Base-by-base conservation (phyloP, 805 yeast species). In the Pichia pseudocactophila region DNA sequence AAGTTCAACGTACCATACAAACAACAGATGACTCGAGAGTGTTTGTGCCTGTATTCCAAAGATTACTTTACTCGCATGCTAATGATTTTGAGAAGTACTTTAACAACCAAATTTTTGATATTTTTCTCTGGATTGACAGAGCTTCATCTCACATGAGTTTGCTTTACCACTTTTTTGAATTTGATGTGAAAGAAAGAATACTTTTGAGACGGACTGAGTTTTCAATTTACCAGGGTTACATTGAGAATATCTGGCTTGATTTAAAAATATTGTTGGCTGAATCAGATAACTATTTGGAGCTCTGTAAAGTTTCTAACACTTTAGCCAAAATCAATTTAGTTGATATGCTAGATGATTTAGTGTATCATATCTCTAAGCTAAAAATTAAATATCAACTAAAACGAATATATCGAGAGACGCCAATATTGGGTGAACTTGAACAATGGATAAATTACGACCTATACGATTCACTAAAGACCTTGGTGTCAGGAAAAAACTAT, bases 371-470 rank as follows among this genome's bases (percentile, higher is more conserved):
- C 9, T 61, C 74, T 1, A 63, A 65, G 8, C 48, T 49, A 3
- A 59, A 60, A 30, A 68, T 75, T n/a, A 56, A 53, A 20, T 36
- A 44, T 13, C 39, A 36, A 12, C 39, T 43, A 4, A 22, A 41
- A n/a, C 25, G n/a, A 5, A 18, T 41, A 15, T 33, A 39, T n/a
- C 10, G 10, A 6, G 36, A 40, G 36, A 47, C 34, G n/a, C 68
- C 70, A 0, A 51, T 64, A 1, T 51, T 72, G 13, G 49, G 50
- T 0, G 41, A 45, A 2, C 57, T 74, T 4, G 54, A 64, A 38
- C 43, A 50, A 11, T 73, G 70, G 68, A 61, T 72, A 12, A 53
- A 63, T 15, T 39, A 47, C 5, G 65, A 65, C 16, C 46, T 74
- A 4, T 69, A 61, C 43, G 70, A 72, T 2, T 49, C 51, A 15